These are phyloP conservation scores for Leccinum incarnatum DNA, from an alignment of 768 basidiomycete genomes.

Conservation along the genomic window DNA sequence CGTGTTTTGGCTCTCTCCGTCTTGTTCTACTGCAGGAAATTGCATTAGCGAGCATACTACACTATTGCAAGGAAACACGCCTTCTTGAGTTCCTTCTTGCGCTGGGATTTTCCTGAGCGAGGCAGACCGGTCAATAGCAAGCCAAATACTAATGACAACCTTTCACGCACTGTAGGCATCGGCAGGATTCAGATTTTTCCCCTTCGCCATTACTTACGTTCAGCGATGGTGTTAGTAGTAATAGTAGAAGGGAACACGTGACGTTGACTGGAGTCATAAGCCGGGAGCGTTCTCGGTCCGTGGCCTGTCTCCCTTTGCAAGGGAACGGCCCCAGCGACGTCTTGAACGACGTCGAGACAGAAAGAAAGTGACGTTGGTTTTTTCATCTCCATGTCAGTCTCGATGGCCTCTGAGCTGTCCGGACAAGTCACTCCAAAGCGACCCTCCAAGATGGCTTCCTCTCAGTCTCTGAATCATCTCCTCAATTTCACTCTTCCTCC, in stretches of 20 bases:
- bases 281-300: conserved; percentile 5
- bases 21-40: conserved; percentile 79
- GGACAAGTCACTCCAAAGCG: conserved; percentile 50
- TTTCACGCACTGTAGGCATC: conserved; percentile 71
- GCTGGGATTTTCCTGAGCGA: conserved; percentile 76
- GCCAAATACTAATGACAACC: neutral
- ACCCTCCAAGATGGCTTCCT: conserved; percentile 63
- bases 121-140: neutral
- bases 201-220: conserved; percentile 64
- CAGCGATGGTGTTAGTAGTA: neutral
- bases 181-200: conserved; percentile 87
- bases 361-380: conserved; percentile 20
- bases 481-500: conserved; percentile 95
- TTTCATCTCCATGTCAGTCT: conserved; percentile 21
- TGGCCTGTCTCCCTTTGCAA: conserved; percentile 43
- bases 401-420: conserved; percentile 25
- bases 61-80: conserved; percentile 32
- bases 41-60: conserved; percentile 7
- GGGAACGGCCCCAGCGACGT: conserved; percentile 42
- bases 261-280: conserved; percentile 22
- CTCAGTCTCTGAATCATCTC: conserved; percentile 73
- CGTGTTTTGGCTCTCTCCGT: conserved; percentile 72
- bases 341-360: conserved; percentile 6
- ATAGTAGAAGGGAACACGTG: conserved; percentile 24
- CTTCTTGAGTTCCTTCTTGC: conserved; percentile 96